phyloP scores from a whole-genome alignment of 176 grass and related monocot species.

The Puya raimondii region DNA sequence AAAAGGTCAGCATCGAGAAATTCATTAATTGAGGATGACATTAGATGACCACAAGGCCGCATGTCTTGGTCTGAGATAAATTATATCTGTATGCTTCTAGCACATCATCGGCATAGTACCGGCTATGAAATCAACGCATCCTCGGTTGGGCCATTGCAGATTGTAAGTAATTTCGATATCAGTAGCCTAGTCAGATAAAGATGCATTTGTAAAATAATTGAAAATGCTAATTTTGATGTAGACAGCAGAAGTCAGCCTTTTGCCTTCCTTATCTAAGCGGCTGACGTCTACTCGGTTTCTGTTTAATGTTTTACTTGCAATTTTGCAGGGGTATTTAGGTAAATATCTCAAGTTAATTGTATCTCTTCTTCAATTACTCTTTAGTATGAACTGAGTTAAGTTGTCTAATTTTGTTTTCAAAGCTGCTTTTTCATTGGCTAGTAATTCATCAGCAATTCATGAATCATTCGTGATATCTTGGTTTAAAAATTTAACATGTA shows the following conservation, averaged over 20 bases:
- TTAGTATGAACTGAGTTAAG: too few relatives aligned
- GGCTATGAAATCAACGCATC: not conserved
- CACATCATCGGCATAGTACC: not conserved
- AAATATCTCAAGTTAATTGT: too few relatives aligned
- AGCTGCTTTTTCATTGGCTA: too few relatives aligned
- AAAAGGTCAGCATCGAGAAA: constrained; percentile 48
- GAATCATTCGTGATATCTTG: too few relatives aligned
- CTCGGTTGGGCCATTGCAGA: not conserved
- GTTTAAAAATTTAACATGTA: too few relatives aligned
- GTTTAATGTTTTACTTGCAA: not conserved
- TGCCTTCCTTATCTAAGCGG: not conserved
- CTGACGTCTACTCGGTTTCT: not conserved
- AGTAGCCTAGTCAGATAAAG: not conserved
- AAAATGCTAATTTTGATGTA: not conserved
- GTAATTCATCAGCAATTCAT: too few relatives aligned
- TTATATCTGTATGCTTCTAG: not conserved
- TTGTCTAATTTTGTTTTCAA: too few relatives aligned
- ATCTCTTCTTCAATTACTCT: too few relatives aligned
- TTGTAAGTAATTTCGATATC: not conserved
- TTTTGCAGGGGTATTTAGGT: too few relatives aligned
- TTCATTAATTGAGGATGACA: constrained; percentile 45
- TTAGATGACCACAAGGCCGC: constrained; percentile 34
- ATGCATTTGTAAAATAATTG: not conserved
- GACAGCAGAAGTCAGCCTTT: not conserved
- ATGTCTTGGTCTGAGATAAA: constrained; percentile 8